Base-by-base conservation (phyloP, 148 eudicot species). In the Nepenthes gracilis region DNA sequence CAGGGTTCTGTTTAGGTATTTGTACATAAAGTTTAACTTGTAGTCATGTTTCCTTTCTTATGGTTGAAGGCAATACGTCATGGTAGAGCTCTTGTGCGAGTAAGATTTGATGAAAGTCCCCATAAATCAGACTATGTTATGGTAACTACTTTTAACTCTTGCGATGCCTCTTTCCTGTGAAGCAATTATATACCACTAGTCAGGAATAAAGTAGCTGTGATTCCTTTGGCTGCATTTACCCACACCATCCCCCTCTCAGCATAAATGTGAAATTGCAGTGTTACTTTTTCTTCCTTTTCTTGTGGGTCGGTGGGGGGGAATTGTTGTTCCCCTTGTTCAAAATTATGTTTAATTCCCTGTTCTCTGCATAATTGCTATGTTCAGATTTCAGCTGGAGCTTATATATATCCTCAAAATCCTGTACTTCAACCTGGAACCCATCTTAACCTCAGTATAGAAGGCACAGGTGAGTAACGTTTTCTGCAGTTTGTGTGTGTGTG, bases 371-470 rank as follows among this genome's bases (percentile, higher is more conserved):
- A 3, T 40, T 59, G 35, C 11, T 69, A 54, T 54, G 43, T 60
- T 62, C 75, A 84, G 89, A 64, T 90, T 13, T 72, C 80, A 60
- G 81, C 87, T 59, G 97, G 90, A 68, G 81, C 97, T 73, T 83
- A 77, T 66, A 58, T 86, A 62, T 68, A 78, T 65, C 95, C 97
- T 64, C 85, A 72, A 65, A 81, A 87, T 73, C 88, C 88, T 32
- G 74, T 83, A 36, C 73, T 84, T 50, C 74, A 68, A 54, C 71
- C 66, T 34, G 97, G 91, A 70, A 80, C 70, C 59, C 60, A 62
- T 58, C 64, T 84, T 64, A 84, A 82, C 74, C 84, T 90, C 66
- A 64, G 74, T 33, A 62, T 90, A 37, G 75, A 82, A 84, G 97
- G 97, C 82, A 74, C 55, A 50, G 36, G 36, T 56, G 50, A 43